Conservation (phyloP, 2,329 filamentous ascomycete species). For the Pseudogymnoascus sp. region DNA sequence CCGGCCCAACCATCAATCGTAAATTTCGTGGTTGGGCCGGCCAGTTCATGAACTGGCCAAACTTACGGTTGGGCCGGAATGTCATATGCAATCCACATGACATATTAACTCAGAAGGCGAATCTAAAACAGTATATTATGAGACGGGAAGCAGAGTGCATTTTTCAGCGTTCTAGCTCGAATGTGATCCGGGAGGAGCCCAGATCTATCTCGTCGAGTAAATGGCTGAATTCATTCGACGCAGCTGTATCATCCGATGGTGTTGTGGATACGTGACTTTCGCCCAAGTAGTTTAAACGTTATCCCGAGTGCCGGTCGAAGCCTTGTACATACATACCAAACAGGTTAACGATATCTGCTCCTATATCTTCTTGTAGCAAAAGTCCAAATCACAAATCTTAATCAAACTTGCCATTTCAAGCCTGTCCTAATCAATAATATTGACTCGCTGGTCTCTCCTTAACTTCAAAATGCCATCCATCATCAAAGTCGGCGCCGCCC, state of each 20-base stretch:
- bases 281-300: no score
- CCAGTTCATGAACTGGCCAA: no score
- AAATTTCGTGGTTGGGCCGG: no score
- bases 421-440: background rate
- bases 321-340: no score
- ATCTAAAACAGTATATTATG: background rate
- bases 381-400: background rate
- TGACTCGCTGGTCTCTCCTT: background rate
- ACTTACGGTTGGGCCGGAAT: no score
- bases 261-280: no score
- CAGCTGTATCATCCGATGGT: background rate
- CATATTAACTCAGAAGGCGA: no score
- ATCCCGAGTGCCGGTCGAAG: no score
- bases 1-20: no score
- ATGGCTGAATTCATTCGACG: background rate
- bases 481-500: constrained; percentile 36
- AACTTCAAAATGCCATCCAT: constrained; percentile 10
- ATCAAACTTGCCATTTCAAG: background rate
- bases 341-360: background rate
- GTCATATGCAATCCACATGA: no score
- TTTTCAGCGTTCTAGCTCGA: background rate
- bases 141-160: background rate
- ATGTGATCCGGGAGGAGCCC: background rate
- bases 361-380: background rate
- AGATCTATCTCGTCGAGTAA: background rate